Conservation (phyloP, 495 filamentous ascomycete genomes). For the Achaetomiella virescens region DNA sequence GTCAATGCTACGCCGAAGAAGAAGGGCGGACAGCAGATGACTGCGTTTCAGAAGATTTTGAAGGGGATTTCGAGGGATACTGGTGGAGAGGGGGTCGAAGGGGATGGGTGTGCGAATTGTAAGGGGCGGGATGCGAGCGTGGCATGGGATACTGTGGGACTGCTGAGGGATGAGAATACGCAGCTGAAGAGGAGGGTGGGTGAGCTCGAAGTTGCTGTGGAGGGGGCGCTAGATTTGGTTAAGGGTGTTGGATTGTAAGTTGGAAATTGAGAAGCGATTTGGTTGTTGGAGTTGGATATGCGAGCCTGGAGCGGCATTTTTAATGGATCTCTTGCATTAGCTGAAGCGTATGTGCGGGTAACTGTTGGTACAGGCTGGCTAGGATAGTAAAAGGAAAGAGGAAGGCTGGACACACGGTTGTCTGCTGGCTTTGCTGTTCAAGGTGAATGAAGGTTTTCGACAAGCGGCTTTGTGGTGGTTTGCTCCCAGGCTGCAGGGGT, state of each 20-base stretch:
- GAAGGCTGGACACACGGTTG: too few species aligned
- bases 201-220: constrained; percentile 60
- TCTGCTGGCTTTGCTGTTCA: too few species aligned
- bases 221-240: constrained; percentile 64
- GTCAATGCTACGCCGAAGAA: constrained; percentile 11
- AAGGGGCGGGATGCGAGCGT: constrained; percentile 56
- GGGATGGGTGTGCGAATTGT: constrained; percentile 52
- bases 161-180: constrained; percentile 68
- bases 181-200: constrained; percentile 61
- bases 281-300: not conserved
- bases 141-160: constrained; percentile 63
- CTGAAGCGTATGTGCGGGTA: not conserved
- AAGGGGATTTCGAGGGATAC: constrained; percentile 36
- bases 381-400: not conserved
- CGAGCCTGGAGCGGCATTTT: not conserved
- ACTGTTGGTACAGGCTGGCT: not conserved
- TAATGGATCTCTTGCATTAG: not conserved
- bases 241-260: constrained; percentile 38
- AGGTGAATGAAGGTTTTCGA: too few species aligned
- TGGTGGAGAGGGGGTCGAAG: constrained; percentile 14
- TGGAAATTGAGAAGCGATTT: not conserved
- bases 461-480: too few species aligned
- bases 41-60: constrained; percentile 47
- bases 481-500: too few species aligned
- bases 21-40: constrained; percentile 29